A percentile compares a stretch with the other conserved stretches of the same genome.
These are phyloP conservation scores for Echeveria elegans DNA, from an alignment of 164 flowering plant species.

Conservation along the genomic window DNA sequence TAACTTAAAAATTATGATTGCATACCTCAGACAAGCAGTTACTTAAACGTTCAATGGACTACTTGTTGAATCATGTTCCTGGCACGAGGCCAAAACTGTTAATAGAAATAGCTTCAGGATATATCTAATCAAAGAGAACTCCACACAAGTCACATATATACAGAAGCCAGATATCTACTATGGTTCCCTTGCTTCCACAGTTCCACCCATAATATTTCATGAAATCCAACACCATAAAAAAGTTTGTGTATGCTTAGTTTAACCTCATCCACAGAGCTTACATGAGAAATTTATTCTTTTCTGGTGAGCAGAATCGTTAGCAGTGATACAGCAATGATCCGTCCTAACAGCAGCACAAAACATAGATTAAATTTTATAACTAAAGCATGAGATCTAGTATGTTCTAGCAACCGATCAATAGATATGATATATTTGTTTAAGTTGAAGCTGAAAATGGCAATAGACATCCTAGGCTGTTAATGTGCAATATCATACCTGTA, in stretches of 20 bases:
- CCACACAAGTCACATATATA: too few relatives aligned
- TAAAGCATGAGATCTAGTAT: too few relatives aligned
- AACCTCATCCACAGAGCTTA: constrained; percentile 14
- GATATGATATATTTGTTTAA: too few relatives aligned
- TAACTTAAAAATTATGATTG: not conserved
- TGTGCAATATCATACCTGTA: constrained; percentile 18
- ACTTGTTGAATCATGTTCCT: constrained; percentile 15
- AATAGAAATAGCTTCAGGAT: not conserved
- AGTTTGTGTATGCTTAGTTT: constrained; percentile 25
- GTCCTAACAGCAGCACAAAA: too few relatives aligned
- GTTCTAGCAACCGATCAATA: too few relatives aligned
- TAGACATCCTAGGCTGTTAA: not conserved
- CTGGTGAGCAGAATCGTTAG: constrained; percentile 11
- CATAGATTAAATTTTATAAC: not conserved
- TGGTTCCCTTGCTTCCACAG: not conserved
- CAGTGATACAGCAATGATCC: constrained; percentile 16
- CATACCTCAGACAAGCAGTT: constrained; percentile 37
- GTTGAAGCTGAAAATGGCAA: not conserved
- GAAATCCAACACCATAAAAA: not conserved
- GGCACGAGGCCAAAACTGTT: constrained; percentile 19
- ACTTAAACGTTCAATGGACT: constrained; percentile 12
- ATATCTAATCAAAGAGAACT: not conserved
- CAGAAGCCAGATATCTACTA: not conserved
- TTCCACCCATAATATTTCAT: not conserved
- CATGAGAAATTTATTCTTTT: constrained; percentile 15